Evolutionary conservation across 768 basidiomycete species (phyloP), one percentile per base, ranked within the genome.

Genomic region (Galerina sulciceps): DNA sequence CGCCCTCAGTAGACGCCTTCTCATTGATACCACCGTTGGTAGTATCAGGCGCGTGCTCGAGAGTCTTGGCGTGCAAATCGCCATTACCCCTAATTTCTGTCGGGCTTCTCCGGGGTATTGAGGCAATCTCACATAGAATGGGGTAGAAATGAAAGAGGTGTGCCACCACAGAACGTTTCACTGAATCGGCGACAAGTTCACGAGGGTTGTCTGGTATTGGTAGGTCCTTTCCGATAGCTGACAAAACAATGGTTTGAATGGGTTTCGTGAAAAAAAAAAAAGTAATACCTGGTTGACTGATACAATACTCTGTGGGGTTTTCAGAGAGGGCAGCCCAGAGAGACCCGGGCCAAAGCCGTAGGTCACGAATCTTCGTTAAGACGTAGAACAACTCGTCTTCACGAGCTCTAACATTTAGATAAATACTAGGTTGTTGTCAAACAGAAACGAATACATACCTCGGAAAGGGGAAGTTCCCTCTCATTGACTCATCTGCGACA

Each of bases 301-400:
- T 59, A 46, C 83, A 79, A 64, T 84, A 80, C 45, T 77, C 71
- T 0, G 86, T 81, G 0, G 91, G 88, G 6, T 85, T 66, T n/a
- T 85, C 81, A 1, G 90, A 89, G 6, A 88, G 68, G 0, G 90
- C 87, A 0, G 90, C 89, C 88, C 89, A 91, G 8, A 94, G 72
- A 2, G 87, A 86, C 2, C 91, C 91, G 11, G 86, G 78, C 85
- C 86, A 91, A 10, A 97, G 73, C n/a, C 80, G 79, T 18, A 95
- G 75, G 36, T 83, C 81, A 11, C 85, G 76, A n/a, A 98, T 75
- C 60, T 93, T 91, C 41, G 84, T 84, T 11, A 98, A 74, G 23
- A 94, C 83, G 67, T 95, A 96, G 1, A 96, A 70, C 13, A 99
- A 69, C 65, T 98, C 96, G 65, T 96, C 94, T 71, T 98, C 94